These are phyloP conservation scores for Tricholoma hemisulphureum DNA, from an alignment of 768 basidiomycete genomes.

Conservation along the genomic window DNA sequence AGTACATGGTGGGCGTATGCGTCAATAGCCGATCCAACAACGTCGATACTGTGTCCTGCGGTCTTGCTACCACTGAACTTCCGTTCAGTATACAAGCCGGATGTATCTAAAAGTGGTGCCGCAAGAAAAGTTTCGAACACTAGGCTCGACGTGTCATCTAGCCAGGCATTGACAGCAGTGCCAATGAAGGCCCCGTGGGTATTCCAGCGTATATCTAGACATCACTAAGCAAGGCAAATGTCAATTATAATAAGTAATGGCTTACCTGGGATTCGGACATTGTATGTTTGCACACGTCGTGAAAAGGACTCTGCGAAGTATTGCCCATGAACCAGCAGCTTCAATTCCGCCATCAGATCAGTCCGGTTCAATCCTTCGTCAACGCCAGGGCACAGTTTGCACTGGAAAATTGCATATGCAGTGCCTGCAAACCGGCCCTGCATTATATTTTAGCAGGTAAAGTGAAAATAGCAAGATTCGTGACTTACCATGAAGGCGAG, in stretches of 20 bases:
- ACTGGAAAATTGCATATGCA: neutral
- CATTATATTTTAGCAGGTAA: neutral
- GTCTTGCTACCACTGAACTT: constrained; percentile 4
- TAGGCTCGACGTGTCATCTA: neutral
- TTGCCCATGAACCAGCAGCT: neutral
- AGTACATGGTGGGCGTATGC: constrained; percentile 4
- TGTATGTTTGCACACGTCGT: neutral
- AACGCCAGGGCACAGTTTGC: neutral
- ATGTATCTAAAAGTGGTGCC: neutral
- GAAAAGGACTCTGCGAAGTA: neutral
- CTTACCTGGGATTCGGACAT: neutral
- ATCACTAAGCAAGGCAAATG: neutral
- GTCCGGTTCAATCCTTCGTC: neutral
- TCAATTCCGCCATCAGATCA: neutral
- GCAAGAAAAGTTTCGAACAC: neutral
- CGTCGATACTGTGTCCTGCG: neutral
- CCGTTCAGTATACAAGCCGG: neutral
- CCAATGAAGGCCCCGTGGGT: neutral
- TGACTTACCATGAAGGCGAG: neutral
- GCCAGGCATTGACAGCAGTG: constrained; percentile 1
- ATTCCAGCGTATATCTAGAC: neutral
- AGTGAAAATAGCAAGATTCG: neutral
- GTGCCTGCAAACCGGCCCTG: neutral
- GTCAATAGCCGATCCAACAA: neutral
- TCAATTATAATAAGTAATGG: neutral